Evolutionary conservation across 2,329 filamentous ascomycete genomes (phyloP).

Genomic region (Colletotrichum costaricense): DNA sequence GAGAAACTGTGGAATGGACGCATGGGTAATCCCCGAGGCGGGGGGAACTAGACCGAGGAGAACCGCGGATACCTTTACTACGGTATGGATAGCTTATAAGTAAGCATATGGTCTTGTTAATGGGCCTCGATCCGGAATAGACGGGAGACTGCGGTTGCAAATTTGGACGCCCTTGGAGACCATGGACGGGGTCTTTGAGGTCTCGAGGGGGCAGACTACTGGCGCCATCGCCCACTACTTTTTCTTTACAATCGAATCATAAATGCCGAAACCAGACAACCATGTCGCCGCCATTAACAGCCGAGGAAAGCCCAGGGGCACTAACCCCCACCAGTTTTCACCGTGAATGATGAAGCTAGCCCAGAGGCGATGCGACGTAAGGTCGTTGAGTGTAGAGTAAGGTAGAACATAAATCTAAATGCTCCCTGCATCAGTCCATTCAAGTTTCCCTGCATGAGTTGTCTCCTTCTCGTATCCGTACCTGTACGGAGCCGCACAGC

Average conservation of each 20-base stretch:
- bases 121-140: background rate
- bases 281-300: background rate
- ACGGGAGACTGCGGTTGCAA: background rate
- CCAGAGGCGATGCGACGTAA: background rate
- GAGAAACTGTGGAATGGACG: no score
- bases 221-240: background rate
- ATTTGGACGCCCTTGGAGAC: background rate
- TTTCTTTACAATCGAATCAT: background rate
- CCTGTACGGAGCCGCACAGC: no score
- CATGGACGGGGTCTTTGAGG: no score
- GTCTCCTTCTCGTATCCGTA: background rate
- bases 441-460: background rate
- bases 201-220: background rate
- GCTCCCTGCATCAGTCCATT: background rate
- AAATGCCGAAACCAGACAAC: background rate
- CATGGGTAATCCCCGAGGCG: background rate
- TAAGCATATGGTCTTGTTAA: background rate
- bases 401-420: background rate
- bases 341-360: background rate
- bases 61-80: no score
- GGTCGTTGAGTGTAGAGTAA: background rate
- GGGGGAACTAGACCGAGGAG: background rate
- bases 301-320: background rate
- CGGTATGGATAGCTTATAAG: no score
- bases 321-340: background rate